phyloP scores from a whole-genome alignment of 2,329 filamentous ascomycete genomes.

The Raffaelea albimanens region DNA sequence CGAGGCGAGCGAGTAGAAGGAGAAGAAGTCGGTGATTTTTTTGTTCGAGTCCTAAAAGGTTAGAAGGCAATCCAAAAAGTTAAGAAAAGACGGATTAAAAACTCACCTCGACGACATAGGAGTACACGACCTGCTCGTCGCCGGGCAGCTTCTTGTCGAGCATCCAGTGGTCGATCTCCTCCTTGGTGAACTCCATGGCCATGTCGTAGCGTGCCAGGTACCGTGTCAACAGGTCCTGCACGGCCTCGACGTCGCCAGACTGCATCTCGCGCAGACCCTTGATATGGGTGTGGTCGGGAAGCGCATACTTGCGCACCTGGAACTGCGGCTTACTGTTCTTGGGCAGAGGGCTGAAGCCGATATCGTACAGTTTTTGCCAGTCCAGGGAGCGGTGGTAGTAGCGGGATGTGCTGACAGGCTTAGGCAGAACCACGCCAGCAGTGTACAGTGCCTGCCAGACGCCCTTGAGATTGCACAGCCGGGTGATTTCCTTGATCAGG shows the following conservation, averaged over 20 bases:
- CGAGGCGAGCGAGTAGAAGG: constrained; percentile 91
- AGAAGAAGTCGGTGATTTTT: constrained; percentile 93
- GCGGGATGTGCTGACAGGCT: constrained; percentile 82
- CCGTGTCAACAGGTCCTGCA: constrained; percentile 62
- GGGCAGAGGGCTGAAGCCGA: constrained; percentile 86
- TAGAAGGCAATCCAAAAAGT: not conserved
- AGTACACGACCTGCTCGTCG: constrained; percentile 81
- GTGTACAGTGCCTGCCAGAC: constrained; percentile 97
- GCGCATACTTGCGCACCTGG: constrained; percentile 76
- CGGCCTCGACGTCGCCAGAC: constrained; percentile 64
- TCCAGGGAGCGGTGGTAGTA: constrained; percentile 93
- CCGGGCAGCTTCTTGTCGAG: constrained; percentile 55
- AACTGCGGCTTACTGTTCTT: constrained; percentile 72
- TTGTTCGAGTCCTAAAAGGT: constrained; percentile 47
- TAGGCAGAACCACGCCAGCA: constrained; percentile 81
- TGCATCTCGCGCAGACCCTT: constrained; percentile 75
- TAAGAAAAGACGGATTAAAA: not conserved
- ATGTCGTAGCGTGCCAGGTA: constrained; percentile 78
- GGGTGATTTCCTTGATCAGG: constrained; percentile 95
- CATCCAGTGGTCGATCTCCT: constrained; percentile 84
- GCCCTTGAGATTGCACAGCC: constrained; percentile 75
- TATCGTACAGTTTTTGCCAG: constrained; percentile 93
- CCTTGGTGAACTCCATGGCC: constrained; percentile 68
- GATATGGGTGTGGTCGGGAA: constrained; percentile 65
- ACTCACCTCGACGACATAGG: constrained; percentile 75